These are phyloP conservation scores for Neospora caninum DNA, from an alignment of 169 alveolate species.

Conservation along the genomic window DNA sequence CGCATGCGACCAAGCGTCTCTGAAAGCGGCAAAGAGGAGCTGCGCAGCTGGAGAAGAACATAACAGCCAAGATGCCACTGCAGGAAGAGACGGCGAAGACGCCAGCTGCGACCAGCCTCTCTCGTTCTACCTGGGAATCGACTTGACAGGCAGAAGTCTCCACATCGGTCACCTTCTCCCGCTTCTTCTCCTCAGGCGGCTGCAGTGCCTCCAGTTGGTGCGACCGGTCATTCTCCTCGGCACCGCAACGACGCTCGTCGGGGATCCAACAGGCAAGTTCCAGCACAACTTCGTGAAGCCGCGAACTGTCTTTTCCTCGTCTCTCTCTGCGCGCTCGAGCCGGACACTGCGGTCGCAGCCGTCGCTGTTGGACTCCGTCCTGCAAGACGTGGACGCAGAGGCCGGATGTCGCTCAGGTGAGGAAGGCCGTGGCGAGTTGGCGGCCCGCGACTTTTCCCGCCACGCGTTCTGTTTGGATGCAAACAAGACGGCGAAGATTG, in stretches of 20 bases:
- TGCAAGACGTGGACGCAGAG: not conserved
- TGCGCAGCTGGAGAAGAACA: too few relatives aligned
- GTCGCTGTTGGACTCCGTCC: not conserved
- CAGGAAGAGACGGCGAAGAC: too few relatives aligned
- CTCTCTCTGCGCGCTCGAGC: not conserved
- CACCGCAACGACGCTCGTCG: conserved; percentile 81
- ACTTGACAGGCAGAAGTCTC: conserved; percentile 75
- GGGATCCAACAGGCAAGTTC: conserved; percentile 80
- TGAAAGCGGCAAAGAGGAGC: too few relatives aligned
- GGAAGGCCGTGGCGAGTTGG: not conserved
- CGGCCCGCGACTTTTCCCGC: not conserved
- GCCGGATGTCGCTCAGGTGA: not conserved
- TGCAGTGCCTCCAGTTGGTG: conserved; percentile 68
- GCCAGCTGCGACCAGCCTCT: not conserved
- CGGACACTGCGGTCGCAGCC: not conserved
- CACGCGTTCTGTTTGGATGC: not conserved
- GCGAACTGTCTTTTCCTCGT: not conserved
- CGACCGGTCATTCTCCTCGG: conserved; percentile 81
- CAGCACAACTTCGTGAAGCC: not conserved
- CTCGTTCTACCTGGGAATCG: conserved; percentile 75
- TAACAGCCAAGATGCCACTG: too few relatives aligned
- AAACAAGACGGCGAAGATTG: not conserved
- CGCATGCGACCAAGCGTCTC: too few relatives aligned
- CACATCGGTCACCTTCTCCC: conserved; percentile 83
- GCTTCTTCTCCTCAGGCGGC: conserved; percentile 76